Base-by-base conservation (phyloP, 805 yeast species). In the Debaryomyces maramus region DNA sequence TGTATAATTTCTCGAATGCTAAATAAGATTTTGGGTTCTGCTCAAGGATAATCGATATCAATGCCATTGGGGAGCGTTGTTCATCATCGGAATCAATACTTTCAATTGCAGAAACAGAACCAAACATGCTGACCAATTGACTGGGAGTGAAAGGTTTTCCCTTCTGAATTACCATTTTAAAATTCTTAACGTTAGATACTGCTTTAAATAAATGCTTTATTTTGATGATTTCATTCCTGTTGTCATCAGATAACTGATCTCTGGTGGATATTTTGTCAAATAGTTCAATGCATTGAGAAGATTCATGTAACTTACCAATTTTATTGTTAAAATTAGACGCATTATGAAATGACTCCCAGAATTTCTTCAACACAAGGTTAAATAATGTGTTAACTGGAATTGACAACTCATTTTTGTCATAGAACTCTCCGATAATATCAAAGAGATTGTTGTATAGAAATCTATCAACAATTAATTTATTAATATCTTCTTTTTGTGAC, bases 11-110 rank as follows among this genome's bases (percentile, higher is more conserved):
- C 3, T 66, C 70, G 17, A 63, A 54, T 5, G 78, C 70, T 34
- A 63, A 50, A 47, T 81, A 82, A 2, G 82, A 66, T 9, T 61
- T 60, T 0, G 73, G 68, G 51, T 83, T 83, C 29, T 78, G 63
- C 45, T 81, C 86, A 11, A 83, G 54, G 3, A 78, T 58, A 16
- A 61, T 52, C 6, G 72, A 61, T 0, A 76, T 59, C 21, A 79
- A 44, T 1, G 55, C 58, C 20, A 65, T 46, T 1, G 73, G 67
- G 11, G 68, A 52, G 2, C 49, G 46, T 8, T 34, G 36, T 43
- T 6, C 34, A 10, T 17, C 36, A 35, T 38, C 14, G 38, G 38
- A 14, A 18, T 47, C 49, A 23, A 22, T 11, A 11, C 3, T 21
- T 11, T 22, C 19, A 15, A n/a, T 24, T 9, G 26, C 34, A 4